These are phyloP conservation scores for Trichopus zeylanicus DNA, from an alignment of 116 monocot genomes.

Conservation along the genomic window DNA sequence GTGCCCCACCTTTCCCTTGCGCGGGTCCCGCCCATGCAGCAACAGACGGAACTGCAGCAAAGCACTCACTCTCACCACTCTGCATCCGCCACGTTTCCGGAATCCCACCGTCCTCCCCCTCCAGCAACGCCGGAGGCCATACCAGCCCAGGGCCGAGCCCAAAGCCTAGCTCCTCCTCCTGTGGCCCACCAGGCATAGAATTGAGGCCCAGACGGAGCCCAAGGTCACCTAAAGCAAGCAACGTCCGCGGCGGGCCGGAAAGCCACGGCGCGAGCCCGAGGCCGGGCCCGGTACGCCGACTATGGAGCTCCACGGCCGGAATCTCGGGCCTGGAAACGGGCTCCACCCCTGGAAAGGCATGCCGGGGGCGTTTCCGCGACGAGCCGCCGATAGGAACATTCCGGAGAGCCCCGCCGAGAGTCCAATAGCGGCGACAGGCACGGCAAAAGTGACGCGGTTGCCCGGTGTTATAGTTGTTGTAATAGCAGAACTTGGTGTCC, in stretches of 20 bases:
- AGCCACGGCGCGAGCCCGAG: not conserved
- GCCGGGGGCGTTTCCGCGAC: conserved; percentile 11
- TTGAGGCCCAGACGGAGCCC: not conserved
- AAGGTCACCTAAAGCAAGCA: not conserved
- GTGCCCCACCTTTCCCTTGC: not conserved
- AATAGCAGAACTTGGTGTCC: conserved; percentile 63
- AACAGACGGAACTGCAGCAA: not conserved
- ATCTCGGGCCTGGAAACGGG: not conserved
- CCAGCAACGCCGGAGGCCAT: not conserved
- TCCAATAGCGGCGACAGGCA: conserved; percentile 32
- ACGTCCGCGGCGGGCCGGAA: not conserved
- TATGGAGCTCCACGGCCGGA: no score
- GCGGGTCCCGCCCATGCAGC: not conserved
- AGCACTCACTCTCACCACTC: not conserved
- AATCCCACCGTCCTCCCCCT: not conserved
- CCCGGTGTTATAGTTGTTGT: conserved; percentile 53
- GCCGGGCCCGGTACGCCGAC: not conserved
- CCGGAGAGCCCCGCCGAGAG: conserved; percentile 19
- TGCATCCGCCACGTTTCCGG: not conserved
- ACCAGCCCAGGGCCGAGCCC: not conserved
- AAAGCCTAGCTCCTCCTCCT: not conserved
- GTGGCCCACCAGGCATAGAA: not conserved
- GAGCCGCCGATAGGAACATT: conserved; percentile 24
- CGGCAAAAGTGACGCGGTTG: conserved; percentile 37
- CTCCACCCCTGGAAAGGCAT: not conserved